Evolutionary conservation across 1,139 yeast genomes (phyloP).

Genomic region (Debaryomyces nepalensis): DNA sequence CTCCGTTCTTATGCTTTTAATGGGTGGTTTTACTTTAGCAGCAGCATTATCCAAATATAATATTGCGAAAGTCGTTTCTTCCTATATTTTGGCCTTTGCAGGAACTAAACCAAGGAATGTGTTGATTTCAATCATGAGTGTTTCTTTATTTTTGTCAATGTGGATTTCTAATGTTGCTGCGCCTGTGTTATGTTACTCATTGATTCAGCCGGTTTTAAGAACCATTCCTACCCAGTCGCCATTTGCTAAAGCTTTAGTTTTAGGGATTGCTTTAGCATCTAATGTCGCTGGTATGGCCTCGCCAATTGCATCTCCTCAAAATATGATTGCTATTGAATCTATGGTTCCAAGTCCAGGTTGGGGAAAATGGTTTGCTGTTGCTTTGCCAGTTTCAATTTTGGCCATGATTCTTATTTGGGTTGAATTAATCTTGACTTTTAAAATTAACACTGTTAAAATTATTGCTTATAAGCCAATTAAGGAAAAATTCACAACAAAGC

Average conservation of each 20-base stretch:
- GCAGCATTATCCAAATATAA: slow-evolving; percentile 92
- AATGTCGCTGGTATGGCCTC: slow-evolving; percentile 96
- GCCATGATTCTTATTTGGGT: slow-evolving; percentile 72
- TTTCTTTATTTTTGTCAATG: slow-evolving; percentile 85
- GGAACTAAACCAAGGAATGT: slow-evolving; percentile 85
- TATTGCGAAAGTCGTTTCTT: slow-evolving; percentile 82
- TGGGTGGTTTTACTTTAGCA: slow-evolving; percentile 94
- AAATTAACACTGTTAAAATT: slow-evolving; percentile 51
- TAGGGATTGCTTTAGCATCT: slow-evolving; percentile 91
- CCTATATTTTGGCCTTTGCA: slow-evolving; percentile 76
- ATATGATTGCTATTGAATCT: slow-evolving; percentile 82
- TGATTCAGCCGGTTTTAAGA: slow-evolving; percentile 84
- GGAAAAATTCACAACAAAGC: slow-evolving; percentile 74
- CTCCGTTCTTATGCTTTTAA: slow-evolving; percentile 81
- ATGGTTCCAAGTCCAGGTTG: slow-evolving; percentile 93
- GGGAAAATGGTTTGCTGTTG: slow-evolving; percentile 91
- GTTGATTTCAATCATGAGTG: slow-evolving; percentile 78
- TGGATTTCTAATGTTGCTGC: slow-evolving; percentile 98
- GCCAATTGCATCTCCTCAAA: slow-evolving; percentile 95
- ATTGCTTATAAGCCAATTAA: slow-evolving; percentile 66
- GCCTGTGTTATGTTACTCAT: slow-evolving; percentile 88
- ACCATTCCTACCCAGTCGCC: slow-evolving; percentile 78
- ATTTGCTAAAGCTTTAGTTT: slow-evolving; percentile 79
- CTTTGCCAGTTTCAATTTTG: slow-evolving; percentile 75
- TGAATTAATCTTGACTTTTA: slow-evolving; percentile 68